Evolutionary conservation across 805 yeast species (phyloP).

Genomic region (Komagataella populi): DNA sequence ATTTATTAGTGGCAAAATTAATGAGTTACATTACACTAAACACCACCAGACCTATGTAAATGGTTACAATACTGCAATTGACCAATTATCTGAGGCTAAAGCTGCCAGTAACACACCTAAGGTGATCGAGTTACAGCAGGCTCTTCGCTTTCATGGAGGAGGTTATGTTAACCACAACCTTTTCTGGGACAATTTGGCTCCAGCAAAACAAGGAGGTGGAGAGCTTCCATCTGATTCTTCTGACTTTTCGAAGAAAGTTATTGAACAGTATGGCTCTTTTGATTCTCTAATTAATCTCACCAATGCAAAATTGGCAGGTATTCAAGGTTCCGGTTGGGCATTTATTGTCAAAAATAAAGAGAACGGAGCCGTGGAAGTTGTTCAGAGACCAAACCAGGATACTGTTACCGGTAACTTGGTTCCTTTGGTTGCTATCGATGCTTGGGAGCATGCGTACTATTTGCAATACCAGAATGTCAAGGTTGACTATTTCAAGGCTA

Average conservation of each 20-base stretch:
- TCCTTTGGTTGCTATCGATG: conserved; percentile 82
- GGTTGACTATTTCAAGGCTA: conserved; percentile 84
- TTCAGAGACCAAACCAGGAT: conserved; percentile 79
- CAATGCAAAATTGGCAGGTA: conserved; percentile 65
- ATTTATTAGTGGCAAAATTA: conserved; percentile 72
- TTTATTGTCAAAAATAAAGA: conserved; percentile 74
- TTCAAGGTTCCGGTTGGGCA: conserved; percentile 96
- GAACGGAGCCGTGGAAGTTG: conserved; percentile 64
- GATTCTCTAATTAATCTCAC: conserved; percentile 53
- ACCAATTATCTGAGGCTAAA: conserved; percentile 57
- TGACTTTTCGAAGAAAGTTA: conserved; percentile 43
- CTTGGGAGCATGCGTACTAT: conserved; percentile 96
- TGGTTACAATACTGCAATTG: conserved; percentile 69
- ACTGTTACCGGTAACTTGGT: conserved; percentile 57
- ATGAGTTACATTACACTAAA: conserved; percentile 76
- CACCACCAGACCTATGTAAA: conserved; percentile 89
- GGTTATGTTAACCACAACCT: conserved; percentile 78
- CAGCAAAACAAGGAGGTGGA: conserved; percentile 68
- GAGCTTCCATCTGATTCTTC: conserved; percentile 40
- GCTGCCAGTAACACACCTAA: conserved; percentile 42
- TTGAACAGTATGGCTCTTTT: conserved; percentile 54
- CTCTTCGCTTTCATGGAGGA: conserved; percentile 86
- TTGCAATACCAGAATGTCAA: conserved; percentile 86
- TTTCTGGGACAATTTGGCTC: conserved; percentile 84
- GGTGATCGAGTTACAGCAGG: conserved; percentile 52